Conservation (phyloP, 306 rosid species). For the Vigna unguiculata region DNA sequence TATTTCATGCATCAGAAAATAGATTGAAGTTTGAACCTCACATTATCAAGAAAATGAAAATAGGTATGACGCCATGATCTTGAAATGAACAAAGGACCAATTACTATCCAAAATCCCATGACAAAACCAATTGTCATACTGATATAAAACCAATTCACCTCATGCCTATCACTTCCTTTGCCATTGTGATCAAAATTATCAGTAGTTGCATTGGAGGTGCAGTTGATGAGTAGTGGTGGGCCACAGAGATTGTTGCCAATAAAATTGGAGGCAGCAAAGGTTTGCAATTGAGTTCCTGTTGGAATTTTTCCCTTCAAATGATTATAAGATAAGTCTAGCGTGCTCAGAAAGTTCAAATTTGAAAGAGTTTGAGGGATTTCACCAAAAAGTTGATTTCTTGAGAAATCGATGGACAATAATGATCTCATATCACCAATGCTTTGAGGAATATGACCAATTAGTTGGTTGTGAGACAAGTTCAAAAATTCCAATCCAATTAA, state of each 20-base stretch:
- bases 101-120: constrained; percentile 34
- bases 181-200: neutral
- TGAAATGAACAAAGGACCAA: constrained; percentile 27
- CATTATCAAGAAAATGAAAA: neutral
- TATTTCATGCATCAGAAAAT: too few species aligned
- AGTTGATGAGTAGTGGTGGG: constrained; percentile 22
- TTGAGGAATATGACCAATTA: constrained; percentile 40
- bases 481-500: neutral
- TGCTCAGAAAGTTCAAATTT: constrained; percentile 19
- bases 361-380: constrained; percentile 45
- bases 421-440: constrained; percentile 32
- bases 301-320: constrained; percentile 44
- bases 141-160: constrained; percentile 28
- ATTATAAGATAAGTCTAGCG: constrained; percentile 49
- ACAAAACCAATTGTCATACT: constrained; percentile 30
- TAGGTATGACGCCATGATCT: constrained; percentile 33
- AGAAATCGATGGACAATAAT: constrained; percentile 41
- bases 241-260: constrained; percentile 40
- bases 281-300: constrained; percentile 45
- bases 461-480: constrained; percentile 45
- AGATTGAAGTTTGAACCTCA: too few species aligned
- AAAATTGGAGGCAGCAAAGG: constrained; percentile 42
- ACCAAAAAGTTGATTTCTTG: constrained; percentile 42
- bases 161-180: neutral
- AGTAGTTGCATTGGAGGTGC: too few species aligned